Evolutionary conservation across 2,329 filamentous ascomycete species (phyloP).

Genomic region (Bimuria novae-zelandiae): DNA sequence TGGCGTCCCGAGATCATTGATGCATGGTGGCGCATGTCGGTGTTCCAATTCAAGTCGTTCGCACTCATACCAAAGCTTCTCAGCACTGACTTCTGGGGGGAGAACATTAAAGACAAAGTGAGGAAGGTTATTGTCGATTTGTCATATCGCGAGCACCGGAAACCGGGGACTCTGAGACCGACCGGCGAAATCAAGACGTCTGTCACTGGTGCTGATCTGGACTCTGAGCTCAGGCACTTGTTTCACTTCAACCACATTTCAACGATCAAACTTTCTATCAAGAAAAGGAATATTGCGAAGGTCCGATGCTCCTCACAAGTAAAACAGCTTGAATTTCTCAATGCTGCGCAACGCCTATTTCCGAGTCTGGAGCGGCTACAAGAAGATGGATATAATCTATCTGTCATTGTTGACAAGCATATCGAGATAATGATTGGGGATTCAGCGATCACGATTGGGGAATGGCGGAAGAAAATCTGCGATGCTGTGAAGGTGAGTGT

Average conservation of each 20-base stretch:
- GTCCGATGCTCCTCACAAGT: not conserved
- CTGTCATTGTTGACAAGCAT: not conserved
- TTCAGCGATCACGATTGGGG: not conserved
- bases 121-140: not conserved
- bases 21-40: slow-evolving; percentile 4
- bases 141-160: not conserved
- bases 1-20: not conserved
- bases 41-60: not conserved
- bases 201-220: not conserved
- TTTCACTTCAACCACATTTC: not conserved
- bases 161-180: too few relatives aligned
- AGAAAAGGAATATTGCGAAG: not conserved
- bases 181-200: not conserved
- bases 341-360: not conserved
- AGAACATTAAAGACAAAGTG: not conserved
- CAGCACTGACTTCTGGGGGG: not conserved
- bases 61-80: not conserved
- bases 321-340: not conserved
- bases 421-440: not conserved
- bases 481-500: not conserved
- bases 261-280: not conserved
- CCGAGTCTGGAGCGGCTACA: not conserved
- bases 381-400: not conserved
- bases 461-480: not conserved
- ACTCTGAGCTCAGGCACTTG: not conserved